Conservation (phyloP, 2,329 filamentous ascomycete species). For the Colletotrichum cordylinicola region DNA sequence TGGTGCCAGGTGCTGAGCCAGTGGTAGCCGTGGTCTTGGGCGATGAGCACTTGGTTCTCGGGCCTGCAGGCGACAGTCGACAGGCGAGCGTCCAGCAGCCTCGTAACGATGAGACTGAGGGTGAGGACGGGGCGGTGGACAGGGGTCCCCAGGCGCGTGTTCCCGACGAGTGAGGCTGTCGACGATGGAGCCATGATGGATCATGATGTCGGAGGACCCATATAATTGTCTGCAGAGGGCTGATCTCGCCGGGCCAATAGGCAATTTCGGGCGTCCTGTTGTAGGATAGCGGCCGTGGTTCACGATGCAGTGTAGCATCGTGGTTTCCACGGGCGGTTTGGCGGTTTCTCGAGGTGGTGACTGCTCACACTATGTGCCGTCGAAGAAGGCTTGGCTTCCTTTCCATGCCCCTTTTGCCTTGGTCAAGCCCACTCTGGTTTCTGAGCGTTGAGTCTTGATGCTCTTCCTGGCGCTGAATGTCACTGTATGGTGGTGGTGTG, state of each 20-base stretch:
- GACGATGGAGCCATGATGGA: constrained; percentile 22
- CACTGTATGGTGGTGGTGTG: not conserved
- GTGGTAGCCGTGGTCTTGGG: not conserved
- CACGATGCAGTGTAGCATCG: constrained; percentile 19
- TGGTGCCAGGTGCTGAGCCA: not conserved
- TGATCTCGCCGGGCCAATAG: constrained; percentile 23
- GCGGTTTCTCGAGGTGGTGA: not conserved
- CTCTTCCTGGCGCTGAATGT: not conserved
- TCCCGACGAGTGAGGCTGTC: constrained; percentile 40
- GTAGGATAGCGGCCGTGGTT: constrained; percentile 16
- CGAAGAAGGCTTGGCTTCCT: not conserved
- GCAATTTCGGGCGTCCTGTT: constrained; percentile 16
- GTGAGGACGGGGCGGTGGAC: not conserved
- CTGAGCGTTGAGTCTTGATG: not conserved
- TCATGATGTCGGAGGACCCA: constrained; percentile 15
- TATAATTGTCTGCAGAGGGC: constrained; percentile 16
- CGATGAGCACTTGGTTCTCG: not conserved
- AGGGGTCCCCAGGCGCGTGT: constrained; percentile 28
- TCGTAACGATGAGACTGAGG: constrained; percentile 30
- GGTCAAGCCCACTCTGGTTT: not conserved
- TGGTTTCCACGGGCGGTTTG: not conserved
- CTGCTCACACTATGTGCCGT: not conserved
- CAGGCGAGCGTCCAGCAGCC: constrained; percentile 29
- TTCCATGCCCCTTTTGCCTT: not conserved
- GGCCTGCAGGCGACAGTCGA: constrained; percentile 7